phyloP scores from a whole-genome alignment of 768 basidiomycete species.

The Cyclocybe aegerita region DNA sequence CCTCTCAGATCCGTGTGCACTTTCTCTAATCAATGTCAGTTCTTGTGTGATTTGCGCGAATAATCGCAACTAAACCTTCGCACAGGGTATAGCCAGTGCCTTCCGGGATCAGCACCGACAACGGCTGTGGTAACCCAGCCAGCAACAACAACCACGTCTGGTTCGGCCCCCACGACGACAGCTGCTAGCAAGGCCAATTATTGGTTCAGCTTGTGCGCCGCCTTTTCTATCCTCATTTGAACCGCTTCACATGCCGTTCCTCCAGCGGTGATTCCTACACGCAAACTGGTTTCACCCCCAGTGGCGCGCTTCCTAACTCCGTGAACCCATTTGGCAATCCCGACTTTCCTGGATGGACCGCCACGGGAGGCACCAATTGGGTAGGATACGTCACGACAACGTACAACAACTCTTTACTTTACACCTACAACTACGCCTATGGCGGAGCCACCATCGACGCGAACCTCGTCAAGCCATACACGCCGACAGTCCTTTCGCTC shows the following conservation, averaged over 20 bases:
- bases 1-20: background rate
- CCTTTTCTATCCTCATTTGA: background rate
- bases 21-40: background rate
- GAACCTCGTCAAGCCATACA: slow-evolving; percentile 52
- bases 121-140: background rate
- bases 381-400: slow-evolving; percentile 51
- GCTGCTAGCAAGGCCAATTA: slow-evolving; percentile 12
- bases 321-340: slow-evolving; percentile 57
- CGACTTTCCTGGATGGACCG: slow-evolving; percentile 51
- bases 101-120: background rate
- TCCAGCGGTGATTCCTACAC: slow-evolving; percentile 59
- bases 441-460: slow-evolving; percentile 67
- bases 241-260: background rate
- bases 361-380: slow-evolving; percentile 59
- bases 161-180: background rate
- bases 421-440: slow-evolving; percentile 67
- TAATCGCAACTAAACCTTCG: no score
- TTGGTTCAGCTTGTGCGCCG: slow-evolving; percentile 58
- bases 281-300: slow-evolving; percentile 49
- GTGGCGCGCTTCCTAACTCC: slow-evolving; percentile 36
- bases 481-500: slow-evolving; percentile 50
- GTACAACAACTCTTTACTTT: slow-evolving; percentile 51
- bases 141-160: background rate
- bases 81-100: background rate
- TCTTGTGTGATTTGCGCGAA: no score